phyloP scores from a whole-genome alignment of 1,284 basidiomycete species.

The Austroboletus novae-zelandiae region DNA sequence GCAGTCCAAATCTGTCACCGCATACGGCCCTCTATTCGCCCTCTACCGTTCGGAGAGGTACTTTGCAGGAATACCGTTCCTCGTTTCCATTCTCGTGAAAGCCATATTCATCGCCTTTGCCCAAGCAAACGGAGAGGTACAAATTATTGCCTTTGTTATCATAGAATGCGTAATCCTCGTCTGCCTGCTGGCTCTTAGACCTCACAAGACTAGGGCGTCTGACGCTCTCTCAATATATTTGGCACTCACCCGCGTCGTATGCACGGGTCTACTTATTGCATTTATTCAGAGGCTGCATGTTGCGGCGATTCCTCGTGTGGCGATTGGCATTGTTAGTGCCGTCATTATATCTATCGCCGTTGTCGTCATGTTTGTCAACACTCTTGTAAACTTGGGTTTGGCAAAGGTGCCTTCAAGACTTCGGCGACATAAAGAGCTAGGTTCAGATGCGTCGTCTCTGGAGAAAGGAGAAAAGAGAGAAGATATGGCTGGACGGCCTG shows the following conservation, averaged over 20 bases:
- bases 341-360: constrained; percentile 60
- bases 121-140: constrained; percentile 60
- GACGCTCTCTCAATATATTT: constrained; percentile 66
- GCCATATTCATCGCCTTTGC: constrained; percentile 76
- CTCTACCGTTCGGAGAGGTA: constrained; percentile 56
- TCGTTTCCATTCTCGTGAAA: constrained; percentile 59
- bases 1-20: constrained; percentile 33
- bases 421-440: constrained; percentile 8
- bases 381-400: constrained; percentile 45
- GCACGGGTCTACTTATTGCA: constrained; percentile 62
- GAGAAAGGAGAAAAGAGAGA: constrained; percentile 31
- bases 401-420: constrained; percentile 28
- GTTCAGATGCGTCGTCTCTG: constrained; percentile 17
- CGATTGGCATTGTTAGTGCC: constrained; percentile 63
- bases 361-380: constrained; percentile 58
- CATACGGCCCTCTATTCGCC: constrained; percentile 51
- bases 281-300: constrained; percentile 62
- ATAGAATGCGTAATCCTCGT: constrained; percentile 65
- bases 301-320: constrained; percentile 71
- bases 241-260: constrained; percentile 59
- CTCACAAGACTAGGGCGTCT: constrained; percentile 53
- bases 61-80: constrained; percentile 55
- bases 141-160: constrained; percentile 69
- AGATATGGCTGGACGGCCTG: constrained; percentile 36
- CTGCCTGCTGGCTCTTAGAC: constrained; percentile 53